Percentiles rank a stretch among this genome's conserved stretches.
Evolutionary conservation across 75 land plant genomes (phyloP).

Genomic region (Selaginella moellendorffii): DNA sequence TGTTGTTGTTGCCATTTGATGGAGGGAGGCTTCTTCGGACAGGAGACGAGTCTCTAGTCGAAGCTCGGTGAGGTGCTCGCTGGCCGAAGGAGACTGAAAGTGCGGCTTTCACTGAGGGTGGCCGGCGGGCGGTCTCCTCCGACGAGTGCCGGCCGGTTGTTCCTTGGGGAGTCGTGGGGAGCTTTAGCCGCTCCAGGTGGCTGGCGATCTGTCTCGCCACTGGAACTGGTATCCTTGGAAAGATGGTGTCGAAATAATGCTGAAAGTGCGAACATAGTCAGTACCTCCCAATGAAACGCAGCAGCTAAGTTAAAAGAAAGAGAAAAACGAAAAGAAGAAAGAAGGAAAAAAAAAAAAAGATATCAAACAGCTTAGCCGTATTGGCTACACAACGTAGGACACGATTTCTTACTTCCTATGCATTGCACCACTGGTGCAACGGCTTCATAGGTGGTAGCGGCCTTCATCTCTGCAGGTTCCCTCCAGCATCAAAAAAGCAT

Average conservation of each 20-base stretch:
- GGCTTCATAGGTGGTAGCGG: conserved; percentile 1
- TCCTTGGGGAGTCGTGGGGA: conserved; percentile 60
- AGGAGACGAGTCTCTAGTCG: conserved; percentile 96
- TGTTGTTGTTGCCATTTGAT: too few species aligned
- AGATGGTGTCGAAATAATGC: conserved; percentile 96
- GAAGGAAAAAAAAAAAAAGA: neutral
- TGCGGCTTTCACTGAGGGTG: conserved; percentile 98
- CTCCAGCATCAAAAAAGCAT: neutral
- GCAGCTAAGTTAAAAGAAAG: neutral
- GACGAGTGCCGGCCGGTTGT: conserved; percentile 62
- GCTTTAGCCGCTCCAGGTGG: conserved; percentile 75
- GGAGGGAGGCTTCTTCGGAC: conserved; percentile 57
- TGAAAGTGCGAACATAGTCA: conserved; percentile 23
- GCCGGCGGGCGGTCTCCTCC: conserved; percentile 93
- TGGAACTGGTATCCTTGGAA: conserved; percentile 92
- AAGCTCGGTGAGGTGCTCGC: conserved; percentile 97
- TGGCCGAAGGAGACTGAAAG: conserved; percentile 98
- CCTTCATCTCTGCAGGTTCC: neutral
- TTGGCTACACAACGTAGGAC: neutral
- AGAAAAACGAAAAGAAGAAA: neutral
- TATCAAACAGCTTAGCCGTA: neutral
- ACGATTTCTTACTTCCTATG: neutral
- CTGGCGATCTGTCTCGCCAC: conserved; percentile 56
- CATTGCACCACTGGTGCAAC: neutral
- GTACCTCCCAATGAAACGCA: neutral